Evolutionary conservation across 129 eudicot genomes (phyloP).

Genomic region (Glebionis coronaria): DNA sequence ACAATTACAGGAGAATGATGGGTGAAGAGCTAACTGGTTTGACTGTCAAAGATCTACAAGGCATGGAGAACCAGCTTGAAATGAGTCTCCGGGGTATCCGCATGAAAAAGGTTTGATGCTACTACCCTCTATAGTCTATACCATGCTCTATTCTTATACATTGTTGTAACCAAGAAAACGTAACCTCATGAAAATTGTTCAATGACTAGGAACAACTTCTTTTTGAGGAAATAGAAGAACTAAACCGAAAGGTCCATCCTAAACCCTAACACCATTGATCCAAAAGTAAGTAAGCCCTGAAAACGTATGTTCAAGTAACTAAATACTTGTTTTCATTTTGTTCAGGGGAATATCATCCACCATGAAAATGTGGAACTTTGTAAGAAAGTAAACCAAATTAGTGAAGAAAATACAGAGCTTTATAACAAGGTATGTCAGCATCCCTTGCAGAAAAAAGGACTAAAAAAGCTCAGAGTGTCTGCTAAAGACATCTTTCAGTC

Average conservation of each 20-base stretch:
- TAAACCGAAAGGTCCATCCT: slow-evolving; percentile 52
- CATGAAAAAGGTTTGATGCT: slow-evolving; percentile 54
- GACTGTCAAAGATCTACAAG: slow-evolving; percentile 68
- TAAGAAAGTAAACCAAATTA: no score
- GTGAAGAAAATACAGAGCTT: no score
- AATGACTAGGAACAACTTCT: slow-evolving; percentile 58
- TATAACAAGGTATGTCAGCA: slow-evolving; percentile 47
- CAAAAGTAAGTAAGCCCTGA: no score
- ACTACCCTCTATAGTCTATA: slow-evolving; percentile 18
- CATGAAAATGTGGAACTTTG: slow-evolving; percentile 69
- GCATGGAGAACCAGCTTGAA: slow-evolving; percentile 72
- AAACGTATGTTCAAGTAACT: slow-evolving; percentile 12
- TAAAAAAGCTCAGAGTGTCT: not conserved
- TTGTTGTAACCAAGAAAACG: not conserved
- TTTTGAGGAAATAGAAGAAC: slow-evolving; percentile 56
- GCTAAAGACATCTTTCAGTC: not conserved
- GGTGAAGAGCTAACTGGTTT: slow-evolving; percentile 82
- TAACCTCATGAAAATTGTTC: slow-evolving; percentile 8
- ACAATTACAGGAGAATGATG: slow-evolving; percentile 53
- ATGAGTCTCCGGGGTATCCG: slow-evolving; percentile 66
- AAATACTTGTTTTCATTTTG: slow-evolving; percentile 5
- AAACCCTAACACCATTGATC: slow-evolving; percentile 10
- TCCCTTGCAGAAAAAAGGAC: not conserved
- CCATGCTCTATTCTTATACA: not conserved
- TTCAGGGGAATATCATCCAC: slow-evolving; percentile 62